Conservation (phyloP, 768 basidiomycete genomes). For the Mycena amicta region DNA sequence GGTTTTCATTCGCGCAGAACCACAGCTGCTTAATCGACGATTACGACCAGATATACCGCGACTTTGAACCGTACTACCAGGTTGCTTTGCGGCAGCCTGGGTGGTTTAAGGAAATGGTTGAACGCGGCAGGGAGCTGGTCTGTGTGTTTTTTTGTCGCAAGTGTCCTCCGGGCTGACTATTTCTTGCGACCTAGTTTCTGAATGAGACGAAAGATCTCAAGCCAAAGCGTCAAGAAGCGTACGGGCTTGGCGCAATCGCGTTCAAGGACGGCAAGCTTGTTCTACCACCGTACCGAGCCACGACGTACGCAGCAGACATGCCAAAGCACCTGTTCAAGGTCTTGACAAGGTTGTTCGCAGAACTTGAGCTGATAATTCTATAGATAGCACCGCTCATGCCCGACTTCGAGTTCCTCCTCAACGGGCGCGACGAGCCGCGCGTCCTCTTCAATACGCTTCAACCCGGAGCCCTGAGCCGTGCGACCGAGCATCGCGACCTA, state of each 20-base stretch:
- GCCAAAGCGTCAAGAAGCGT: conserved; percentile 8
- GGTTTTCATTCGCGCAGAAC: conserved; percentile 17
- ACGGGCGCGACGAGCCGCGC: conserved; percentile 24
- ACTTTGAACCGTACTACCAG: conserved; percentile 20
- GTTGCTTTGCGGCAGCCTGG: conserved; percentile 4
- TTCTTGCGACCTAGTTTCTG: background rate
- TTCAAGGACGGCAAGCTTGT: conserved; percentile 11
- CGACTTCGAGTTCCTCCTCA: conserved; percentile 19
- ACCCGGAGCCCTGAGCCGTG: background rate
- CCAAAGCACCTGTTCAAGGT: conserved; percentile 1
- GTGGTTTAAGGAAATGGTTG: conserved; percentile 10
- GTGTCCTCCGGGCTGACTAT: background rate
- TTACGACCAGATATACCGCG: conserved; percentile 20
- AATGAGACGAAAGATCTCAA: conserved; percentile 5
- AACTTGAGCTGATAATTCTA: conserved; percentile 1
- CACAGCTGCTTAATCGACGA: conserved; percentile 21
- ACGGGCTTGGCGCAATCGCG: conserved; percentile 14
- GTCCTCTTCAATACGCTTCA: conserved; percentile 18
- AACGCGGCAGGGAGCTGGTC: conserved; percentile 8
- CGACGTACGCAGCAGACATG: conserved; percentile 9
- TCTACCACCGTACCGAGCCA: conserved; percentile 17
- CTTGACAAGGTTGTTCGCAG: background rate
- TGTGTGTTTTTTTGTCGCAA: background rate
- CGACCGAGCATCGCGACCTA: background rate
- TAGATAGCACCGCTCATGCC: conserved; percentile 17